phyloP scores from a whole-genome alignment of 2,329 filamentous ascomycete species.

The Delphinella strobiligena region DNA sequence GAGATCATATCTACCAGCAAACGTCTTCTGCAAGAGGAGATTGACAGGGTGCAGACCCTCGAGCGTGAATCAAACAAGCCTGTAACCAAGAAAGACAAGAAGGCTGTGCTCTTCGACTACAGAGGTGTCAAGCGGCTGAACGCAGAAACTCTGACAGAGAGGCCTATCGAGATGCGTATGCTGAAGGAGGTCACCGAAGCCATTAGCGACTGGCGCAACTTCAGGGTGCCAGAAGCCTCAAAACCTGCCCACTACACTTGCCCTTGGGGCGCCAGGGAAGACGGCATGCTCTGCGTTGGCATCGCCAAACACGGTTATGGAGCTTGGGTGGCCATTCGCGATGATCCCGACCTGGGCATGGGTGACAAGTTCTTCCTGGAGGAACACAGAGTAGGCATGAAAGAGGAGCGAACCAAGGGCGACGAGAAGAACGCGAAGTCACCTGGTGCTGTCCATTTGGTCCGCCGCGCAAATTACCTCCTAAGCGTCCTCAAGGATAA shows the following conservation, averaged over 20 bases:
- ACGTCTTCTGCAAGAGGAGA: conserved; percentile 61
- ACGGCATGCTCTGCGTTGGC: conserved; percentile 92
- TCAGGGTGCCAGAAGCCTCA: conserved; percentile 80
- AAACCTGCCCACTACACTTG: conserved; percentile 88
- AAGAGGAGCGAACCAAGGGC: conserved; percentile 73
- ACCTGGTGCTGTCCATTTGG: conserved; percentile 92
- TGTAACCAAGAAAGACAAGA: conserved; percentile 92
- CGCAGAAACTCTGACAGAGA: conserved; percentile 85
- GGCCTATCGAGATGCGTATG: conserved; percentile 77
- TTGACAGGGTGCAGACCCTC: conserved; percentile 46
- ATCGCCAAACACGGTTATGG: conserved; percentile 92
- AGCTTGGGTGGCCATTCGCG: conserved; percentile 87
- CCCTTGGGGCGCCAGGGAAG: conserved; percentile 83
- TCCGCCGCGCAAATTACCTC: conserved; percentile 87
- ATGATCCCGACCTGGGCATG: conserved; percentile 78
- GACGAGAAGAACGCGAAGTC: conserved; percentile 67
- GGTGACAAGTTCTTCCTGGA: conserved; percentile 89
- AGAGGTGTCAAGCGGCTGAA: conserved; percentile 89
- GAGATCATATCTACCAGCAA: conserved; percentile 67
- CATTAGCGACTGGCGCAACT: conserved; percentile 58
- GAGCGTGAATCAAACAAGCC: conserved; percentile 65
- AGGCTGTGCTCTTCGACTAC: conserved; percentile 92
- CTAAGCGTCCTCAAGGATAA: conserved; percentile 90
- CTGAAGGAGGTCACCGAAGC: conserved; percentile 60
- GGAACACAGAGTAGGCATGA: conserved; percentile 96